Conservation (phyloP, 257 asterid species). For the Salvia splendens region DNA sequence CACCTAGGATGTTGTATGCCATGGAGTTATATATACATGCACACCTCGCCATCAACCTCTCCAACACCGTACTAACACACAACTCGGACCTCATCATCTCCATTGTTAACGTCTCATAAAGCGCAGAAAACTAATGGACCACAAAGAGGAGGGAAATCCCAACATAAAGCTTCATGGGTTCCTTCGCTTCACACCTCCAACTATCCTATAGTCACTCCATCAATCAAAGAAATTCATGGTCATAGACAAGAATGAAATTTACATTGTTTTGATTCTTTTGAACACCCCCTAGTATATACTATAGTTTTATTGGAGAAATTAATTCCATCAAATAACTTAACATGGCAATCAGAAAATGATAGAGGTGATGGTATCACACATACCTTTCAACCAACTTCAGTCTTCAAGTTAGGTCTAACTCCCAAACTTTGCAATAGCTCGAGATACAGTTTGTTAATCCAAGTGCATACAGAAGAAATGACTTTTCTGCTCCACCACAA, state of each 20-base stretch:
- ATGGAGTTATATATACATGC: too few species aligned
- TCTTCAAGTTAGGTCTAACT: not conserved
- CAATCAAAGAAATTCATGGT: not conserved
- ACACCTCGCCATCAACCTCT: not conserved
- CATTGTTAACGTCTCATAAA: not conserved
- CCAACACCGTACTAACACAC: not conserved
- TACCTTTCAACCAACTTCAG: not conserved
- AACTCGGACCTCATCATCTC: not conserved
- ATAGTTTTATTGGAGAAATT: not conserved
- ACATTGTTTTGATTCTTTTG: not conserved
- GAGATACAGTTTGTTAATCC: not conserved
- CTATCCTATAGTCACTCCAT: not conserved
- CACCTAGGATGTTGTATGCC: too few species aligned
- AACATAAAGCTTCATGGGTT: slow-evolving; percentile 1
- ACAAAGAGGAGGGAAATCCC: not conserved
- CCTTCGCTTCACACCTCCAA: not conserved
- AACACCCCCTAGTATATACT: not conserved
- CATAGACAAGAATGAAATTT: not conserved
- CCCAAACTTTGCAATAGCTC: not conserved
- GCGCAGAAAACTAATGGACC: not conserved
- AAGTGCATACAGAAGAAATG: not conserved
- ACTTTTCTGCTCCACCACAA: slow-evolving; percentile 17
- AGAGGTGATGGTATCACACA: not conserved
- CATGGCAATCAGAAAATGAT: not conserved
- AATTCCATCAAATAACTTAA: slow-evolving; percentile 3